Percentiles rank a stretch among this genome's conserved stretches.
Conservation (phyloP, 257 asterid species). For the Solanum sejunctum region DNA sequence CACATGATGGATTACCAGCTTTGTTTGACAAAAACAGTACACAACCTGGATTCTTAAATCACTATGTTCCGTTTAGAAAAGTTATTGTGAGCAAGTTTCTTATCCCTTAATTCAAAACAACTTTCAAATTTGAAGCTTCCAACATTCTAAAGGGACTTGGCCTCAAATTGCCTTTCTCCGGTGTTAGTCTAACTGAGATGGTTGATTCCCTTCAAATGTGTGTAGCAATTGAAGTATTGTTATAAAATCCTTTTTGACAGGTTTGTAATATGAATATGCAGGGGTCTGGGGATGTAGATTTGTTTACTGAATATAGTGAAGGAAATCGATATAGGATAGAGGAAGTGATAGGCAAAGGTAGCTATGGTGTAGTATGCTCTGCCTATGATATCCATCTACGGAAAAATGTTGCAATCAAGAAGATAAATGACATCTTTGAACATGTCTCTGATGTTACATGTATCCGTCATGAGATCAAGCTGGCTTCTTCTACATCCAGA, state of each 20-base stretch:
- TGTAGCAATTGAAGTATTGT: not conserved
- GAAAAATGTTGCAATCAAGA: slow-evolving; percentile 88
- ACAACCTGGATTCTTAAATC: too few species aligned
- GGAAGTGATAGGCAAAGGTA: slow-evolving; percentile 97
- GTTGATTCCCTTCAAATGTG: too few species aligned
- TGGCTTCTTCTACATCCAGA: slow-evolving; percentile 97
- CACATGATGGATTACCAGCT: too few species aligned
- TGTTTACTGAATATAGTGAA: slow-evolving; percentile 95
- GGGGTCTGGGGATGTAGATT: slow-evolving; percentile 64
- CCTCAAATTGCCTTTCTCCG: too few species aligned
- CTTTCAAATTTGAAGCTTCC: too few species aligned
- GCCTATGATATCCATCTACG: slow-evolving; percentile 82
- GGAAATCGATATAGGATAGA: slow-evolving; percentile 82
- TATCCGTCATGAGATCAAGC: slow-evolving; percentile 87
- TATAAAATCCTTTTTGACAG: too few species aligned
- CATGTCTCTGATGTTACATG: slow-evolving; percentile 96
- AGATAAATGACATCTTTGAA: slow-evolving; percentile 87
- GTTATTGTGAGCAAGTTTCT: too few species aligned
- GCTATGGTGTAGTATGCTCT: slow-evolving; percentile 93
- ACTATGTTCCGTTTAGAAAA: too few species aligned
- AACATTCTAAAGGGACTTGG: too few species aligned
- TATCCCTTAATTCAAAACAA: too few species aligned
- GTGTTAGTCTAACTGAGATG: too few species aligned
- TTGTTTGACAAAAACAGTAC: too few species aligned
- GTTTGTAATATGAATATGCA: slow-evolving; percentile 15